Evolutionary conservation across 2,329 filamentous ascomycete species (phyloP), one percentile per base, ranked within the genome.

Genomic region (Talaromyces sp.): DNA sequence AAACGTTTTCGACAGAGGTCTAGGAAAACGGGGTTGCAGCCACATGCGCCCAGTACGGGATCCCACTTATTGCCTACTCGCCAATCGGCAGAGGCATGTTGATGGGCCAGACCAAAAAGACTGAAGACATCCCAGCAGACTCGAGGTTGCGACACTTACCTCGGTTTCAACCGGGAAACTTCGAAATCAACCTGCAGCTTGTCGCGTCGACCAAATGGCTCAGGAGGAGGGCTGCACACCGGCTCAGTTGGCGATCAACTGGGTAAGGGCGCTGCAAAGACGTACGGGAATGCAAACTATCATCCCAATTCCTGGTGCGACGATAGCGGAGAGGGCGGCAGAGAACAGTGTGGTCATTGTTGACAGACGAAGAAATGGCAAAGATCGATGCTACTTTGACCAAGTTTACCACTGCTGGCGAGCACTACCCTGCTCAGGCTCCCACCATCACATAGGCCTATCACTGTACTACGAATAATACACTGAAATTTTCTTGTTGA

Each of bases 21-120:
- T 17, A 54, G 45, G 62, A 64, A 22, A 64, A 64, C 45, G 62
- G 62, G 19, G 56, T 60, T 25, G 54, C 35, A 10, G 45, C 43
- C 9, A 56, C 56, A 27, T 64, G 62, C 45, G 43, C 56, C 15
- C 43, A 64, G 35, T 41, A 86, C 1, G 77, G 79, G 27, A 88
- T 89, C 57, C 85, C 86, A 0, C 78, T 89, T 52, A 74, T 87
- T 11, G 83, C 83, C 3, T 89, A 89, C 77, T 85, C 84, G 57
- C 86, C 87, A 2, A 80, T 89, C 1, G 84, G 86, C 19, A 78
- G 84, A 10, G 87, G 87, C 1, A 84, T 86, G 66, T 71, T 86
- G 62, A 81, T 83, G 0, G 83, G 84, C 13, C 73, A 81, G 54
- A 77, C 85, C 70, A 81, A 76, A 66, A 81, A 73, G 11, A 54